Evolutionary conservation across 805 yeast species (phyloP).

Genomic region (Kazachstania kunashirensis): DNA sequence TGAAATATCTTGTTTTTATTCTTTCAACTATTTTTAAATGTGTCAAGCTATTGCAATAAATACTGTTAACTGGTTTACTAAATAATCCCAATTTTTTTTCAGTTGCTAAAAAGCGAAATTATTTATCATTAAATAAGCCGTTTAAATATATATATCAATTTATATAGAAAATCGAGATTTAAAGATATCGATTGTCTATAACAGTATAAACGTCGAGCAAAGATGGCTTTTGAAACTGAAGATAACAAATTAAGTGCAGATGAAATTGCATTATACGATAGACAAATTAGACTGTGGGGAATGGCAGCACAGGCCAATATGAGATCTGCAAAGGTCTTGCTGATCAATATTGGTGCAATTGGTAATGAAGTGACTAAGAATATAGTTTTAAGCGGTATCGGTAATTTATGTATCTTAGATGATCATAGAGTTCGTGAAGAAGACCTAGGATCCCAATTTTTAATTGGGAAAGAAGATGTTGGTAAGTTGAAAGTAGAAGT

Average conservation of each 20-base stretch:
- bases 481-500: constrained; percentile 50
- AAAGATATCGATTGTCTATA: no score
- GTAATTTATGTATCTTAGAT: constrained; percentile 65
- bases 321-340: constrained; percentile 58
- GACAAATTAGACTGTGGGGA: constrained; percentile 96
- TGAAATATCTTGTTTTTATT: no score
- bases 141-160: no score
- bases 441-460: constrained; percentile 70
- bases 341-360: constrained; percentile 65
- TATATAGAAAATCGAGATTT: no score
- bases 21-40: no score
- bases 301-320: constrained; percentile 76
- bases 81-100: no score
- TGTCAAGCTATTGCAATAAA: no score
- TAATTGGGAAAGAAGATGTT: constrained; percentile 44
- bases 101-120: no score
- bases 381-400: constrained; percentile 80
- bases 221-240: no score
- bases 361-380: constrained; percentile 81
- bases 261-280: constrained; percentile 84
- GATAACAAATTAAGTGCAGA: constrained; percentile 35
- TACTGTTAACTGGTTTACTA: no score
- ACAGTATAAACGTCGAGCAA: no score
- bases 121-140: no score
- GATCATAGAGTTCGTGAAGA: constrained; percentile 40